Evolutionary conservation across 148 eudicot species (phyloP), one percentile per base, ranked within the genome.

Genomic region (Arbutus unedo): DNA sequence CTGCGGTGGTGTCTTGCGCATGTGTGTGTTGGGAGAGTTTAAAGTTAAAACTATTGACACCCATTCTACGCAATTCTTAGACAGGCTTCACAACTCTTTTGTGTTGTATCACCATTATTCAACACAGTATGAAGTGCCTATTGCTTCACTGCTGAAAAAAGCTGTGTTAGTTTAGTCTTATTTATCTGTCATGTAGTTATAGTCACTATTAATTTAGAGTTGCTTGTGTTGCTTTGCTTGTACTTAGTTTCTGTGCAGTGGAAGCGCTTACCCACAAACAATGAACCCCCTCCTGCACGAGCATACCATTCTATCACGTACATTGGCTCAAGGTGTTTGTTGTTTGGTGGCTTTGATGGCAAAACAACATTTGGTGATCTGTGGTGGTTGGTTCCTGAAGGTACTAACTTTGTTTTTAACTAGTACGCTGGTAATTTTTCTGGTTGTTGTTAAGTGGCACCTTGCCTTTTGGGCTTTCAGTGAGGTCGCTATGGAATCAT

Each of bases 331-430:
- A 92, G 93, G 25, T 93, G 92, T 86, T 79, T 96, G 74, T 82
- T 96, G 73, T 96, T 93, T 90, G 99, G 99, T 47, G 99, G 99
- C 66, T 96, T 96, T 90, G 97, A 96, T 90, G 98, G 99, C 76
- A 96, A 96, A 86, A 88, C 93, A 68, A 94, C 99, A 77, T 94
- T 89, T 90, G 98, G 92, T 78, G 99, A 96, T 86, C 84, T 96
- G 56, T 96, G 98, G 99, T 96, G 99, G 99, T 88, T 96, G 87
- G 99, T 96, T 86, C 93, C 98, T 54, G 99, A 96, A 94, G 99
- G 99, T 96, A 90, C 78, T n/a, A 56, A 18, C 55, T 51, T 56
- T 83, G 75, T 76, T 57, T 78, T 48, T 19, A 51, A 50, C 53
- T 82, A 48, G 73, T 83, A 10, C 54, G 15, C 50, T 48, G 18